Percentiles rank a stretch among this genome's conserved stretches.
phyloP scores from a whole-genome alignment of 805 yeast species.

The Tetrapisispora fleetii region DNA sequence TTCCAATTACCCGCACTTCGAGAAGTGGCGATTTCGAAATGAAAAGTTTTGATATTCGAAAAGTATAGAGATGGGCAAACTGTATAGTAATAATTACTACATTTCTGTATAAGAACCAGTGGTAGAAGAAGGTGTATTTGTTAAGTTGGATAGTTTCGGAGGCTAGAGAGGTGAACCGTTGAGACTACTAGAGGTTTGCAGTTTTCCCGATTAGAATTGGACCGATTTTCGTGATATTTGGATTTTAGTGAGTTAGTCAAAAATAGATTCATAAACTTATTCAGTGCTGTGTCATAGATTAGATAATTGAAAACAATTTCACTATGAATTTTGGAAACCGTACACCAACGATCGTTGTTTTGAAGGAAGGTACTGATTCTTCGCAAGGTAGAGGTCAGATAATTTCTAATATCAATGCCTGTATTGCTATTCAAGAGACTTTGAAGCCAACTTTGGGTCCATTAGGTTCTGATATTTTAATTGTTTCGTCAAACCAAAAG shows the following conservation, averaged over 20 bases:
- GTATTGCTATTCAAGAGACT: conserved; percentile 94
- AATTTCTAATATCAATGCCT: conserved; percentile 90
- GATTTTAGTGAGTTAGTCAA: neutral
- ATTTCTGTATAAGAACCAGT: neutral
- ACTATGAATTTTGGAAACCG: conserved; percentile 82
- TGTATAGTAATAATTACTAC: no score
- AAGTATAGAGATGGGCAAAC: neutral
- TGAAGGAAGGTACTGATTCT: conserved; percentile 95
- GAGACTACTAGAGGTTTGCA: no score
- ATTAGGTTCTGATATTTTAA: conserved; percentile 87
- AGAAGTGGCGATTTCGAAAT: neutral
- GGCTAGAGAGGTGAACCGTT: no score
- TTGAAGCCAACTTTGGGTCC: conserved; percentile 94
- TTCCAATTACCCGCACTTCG: no score
- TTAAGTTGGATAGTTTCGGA: no score
- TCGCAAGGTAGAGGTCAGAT: conserved; percentile 97
- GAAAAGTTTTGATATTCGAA: neutral
- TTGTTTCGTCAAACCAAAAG: conserved; percentile 72
- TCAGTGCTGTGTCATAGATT: neutral
- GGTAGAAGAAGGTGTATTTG: no score
- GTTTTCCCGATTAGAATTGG: no score
- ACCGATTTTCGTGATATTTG: no score
- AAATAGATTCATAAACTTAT: neutral
- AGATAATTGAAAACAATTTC: neutral
- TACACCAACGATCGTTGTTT: conserved; percentile 95